Conservation (phyloP, 2,329 filamentous ascomycete genomes). For the Madurella fahalii region DNA sequence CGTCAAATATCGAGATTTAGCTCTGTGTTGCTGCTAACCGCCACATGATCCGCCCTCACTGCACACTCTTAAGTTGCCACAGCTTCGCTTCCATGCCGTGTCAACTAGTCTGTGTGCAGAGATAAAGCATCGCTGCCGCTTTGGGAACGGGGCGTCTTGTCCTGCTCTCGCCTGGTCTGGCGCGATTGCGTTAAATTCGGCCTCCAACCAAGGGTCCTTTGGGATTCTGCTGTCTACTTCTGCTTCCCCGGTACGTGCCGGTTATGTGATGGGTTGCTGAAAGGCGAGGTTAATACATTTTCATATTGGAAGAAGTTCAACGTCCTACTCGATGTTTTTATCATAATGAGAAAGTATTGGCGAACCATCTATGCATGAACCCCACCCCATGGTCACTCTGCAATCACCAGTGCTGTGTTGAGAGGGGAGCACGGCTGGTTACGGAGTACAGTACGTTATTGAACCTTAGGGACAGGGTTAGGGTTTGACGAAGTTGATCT, state of each 20-base stretch:
- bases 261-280: constrained; percentile 12
- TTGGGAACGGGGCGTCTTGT: constrained; percentile 51
- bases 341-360: neutral
- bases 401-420: no score
- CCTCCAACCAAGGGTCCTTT: constrained; percentile 20
- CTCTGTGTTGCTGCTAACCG: neutral
- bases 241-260: constrained; percentile 26
- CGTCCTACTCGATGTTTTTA: neutral
- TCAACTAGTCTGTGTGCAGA: constrained; percentile 98
- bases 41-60: constrained; percentile 31
- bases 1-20: neutral
- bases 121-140: constrained; percentile 52
- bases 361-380: no score
- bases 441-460: no score
- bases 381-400: no score
- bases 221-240: constrained; percentile 25
- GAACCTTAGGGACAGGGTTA: no score
- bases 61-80: constrained; percentile 99
- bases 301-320: neutral
- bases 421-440: no score
- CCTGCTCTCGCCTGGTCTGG: constrained; percentile 29
- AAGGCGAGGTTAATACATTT: constrained; percentile 18
- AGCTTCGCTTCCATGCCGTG: constrained; percentile 72
- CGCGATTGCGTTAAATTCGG: constrained; percentile 33
- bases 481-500: no score